A percentile compares a stretch with the other conserved stretches of the same genome.
phyloP scores from a whole-genome alignment of 23 red algal genomes.

The Gracilaria domingensis region DNA sequence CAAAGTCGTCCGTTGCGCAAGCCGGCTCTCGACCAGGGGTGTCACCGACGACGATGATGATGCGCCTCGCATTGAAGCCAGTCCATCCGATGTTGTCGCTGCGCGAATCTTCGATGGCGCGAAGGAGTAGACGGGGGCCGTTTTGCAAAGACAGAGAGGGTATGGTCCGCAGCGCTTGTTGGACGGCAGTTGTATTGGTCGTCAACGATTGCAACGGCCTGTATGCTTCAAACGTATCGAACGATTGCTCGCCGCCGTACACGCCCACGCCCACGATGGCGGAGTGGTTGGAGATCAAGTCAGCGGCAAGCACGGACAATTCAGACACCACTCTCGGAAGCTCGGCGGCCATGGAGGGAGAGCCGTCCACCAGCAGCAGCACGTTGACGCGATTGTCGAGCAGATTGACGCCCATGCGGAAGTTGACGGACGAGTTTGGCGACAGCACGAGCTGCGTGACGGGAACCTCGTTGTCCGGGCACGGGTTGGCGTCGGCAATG shows the following conservation, averaged over 20 bases:
- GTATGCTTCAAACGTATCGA: slow-evolving; percentile 8
- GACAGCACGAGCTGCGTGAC: background rate
- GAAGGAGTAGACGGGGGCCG: background rate
- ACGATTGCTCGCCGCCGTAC: background rate
- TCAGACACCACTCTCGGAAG: slow-evolving; percentile 8
- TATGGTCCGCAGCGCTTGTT: background rate
- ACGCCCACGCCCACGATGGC: slow-evolving; percentile 13
- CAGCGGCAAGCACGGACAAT: background rate
- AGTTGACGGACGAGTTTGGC: background rate
- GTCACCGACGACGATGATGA: slow-evolving; percentile 13
- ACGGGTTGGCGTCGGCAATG: background rate
- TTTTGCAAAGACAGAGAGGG: background rate
- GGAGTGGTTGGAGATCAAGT: background rate
- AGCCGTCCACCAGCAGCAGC: background rate
- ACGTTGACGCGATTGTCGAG: slow-evolving; percentile 23
- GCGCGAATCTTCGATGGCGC: slow-evolving; percentile 16
- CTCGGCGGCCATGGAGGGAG: background rate
- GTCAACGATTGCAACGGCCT: background rate
- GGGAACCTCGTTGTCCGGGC: slow-evolving; percentile 8
- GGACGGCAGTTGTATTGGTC: background rate
- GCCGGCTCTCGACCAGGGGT: slow-evolving; percentile 23
- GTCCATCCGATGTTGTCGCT: slow-evolving; percentile 19
- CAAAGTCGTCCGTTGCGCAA: background rate
- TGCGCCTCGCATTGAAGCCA: slow-evolving; percentile 14
- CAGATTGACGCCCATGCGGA: slow-evolving; percentile 26